Conservation (phyloP, 345 rosid species). For the Excoecaria agallocha region DNA sequence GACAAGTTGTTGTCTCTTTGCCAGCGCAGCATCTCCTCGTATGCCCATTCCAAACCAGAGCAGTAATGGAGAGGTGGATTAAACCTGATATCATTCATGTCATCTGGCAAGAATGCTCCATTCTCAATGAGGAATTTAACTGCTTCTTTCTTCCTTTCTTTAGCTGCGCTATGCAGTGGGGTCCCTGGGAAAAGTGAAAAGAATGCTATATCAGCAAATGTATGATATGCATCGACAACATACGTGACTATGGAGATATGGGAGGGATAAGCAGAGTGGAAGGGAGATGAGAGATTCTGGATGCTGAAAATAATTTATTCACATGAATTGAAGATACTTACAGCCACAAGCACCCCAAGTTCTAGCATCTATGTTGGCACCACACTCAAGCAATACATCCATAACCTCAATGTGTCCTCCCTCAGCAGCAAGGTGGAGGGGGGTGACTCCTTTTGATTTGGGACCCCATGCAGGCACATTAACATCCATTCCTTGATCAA, state of each 20-base stretch:
- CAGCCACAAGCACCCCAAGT: conserved; percentile 94
- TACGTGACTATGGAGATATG: not conserved
- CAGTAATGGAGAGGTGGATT: conserved; percentile 97
- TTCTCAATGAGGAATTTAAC: conserved; percentile 81
- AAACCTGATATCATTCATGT: conserved; percentile 77
- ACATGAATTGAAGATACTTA: conserved; percentile 26
- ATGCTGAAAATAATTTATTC: not conserved
- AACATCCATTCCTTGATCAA: conserved; percentile 78
- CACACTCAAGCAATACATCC: conserved; percentile 90
- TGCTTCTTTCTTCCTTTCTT: conserved; percentile 82
- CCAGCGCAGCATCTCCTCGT: conserved; percentile 74
- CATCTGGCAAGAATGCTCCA: conserved; percentile 87
- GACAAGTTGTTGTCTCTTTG: conserved; percentile 32
- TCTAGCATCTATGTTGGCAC: conserved; percentile 92
- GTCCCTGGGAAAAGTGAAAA: conserved; percentile 52
- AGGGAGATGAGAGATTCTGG: not conserved
- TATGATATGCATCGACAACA: not conserved
- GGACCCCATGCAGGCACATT: conserved; percentile 87
- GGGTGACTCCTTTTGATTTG: conserved; percentile 77
- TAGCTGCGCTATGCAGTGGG: conserved; percentile 86
- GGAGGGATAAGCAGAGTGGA: too few relatives aligned
- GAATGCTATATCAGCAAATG: not conserved
- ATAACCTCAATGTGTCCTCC: conserved; percentile 89
- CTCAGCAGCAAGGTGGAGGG: conserved; percentile 98
- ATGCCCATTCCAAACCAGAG: conserved; percentile 96